Percentiles rank a stretch among this genome's conserved stretches.
These are phyloP conservation scores for Candida neerlandica DNA, from an alignment of 1,139 yeast species.

Conservation along the genomic window DNA sequence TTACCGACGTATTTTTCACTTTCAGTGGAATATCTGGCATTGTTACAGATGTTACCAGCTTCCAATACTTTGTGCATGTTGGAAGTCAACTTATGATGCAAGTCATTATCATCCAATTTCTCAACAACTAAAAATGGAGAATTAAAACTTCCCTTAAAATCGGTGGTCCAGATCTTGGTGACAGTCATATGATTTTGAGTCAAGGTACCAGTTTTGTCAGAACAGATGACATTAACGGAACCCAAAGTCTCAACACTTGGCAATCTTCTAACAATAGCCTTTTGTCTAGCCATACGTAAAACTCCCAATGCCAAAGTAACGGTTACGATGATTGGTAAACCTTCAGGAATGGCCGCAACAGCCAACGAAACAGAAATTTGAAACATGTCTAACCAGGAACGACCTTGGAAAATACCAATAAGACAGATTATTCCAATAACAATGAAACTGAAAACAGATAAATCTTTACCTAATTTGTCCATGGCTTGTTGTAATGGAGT, in stretches of 20 bases:
- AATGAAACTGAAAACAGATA: slow-evolving; percentile 77
- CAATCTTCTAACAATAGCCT: slow-evolving; percentile 88
- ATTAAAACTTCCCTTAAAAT: slow-evolving; percentile 58
- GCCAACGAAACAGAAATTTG: slow-evolving; percentile 95
- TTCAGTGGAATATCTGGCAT: slow-evolving; percentile 70
- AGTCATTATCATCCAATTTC: slow-evolving; percentile 41
- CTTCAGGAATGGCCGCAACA: slow-evolving; percentile 98
- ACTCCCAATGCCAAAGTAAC: slow-evolving; percentile 96
- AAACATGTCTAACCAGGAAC: slow-evolving; percentile 95
- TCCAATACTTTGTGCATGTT: slow-evolving; percentile 60
- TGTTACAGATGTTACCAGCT: slow-evolving; percentile 80
- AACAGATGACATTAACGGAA: slow-evolving; percentile 90
- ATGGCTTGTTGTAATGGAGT: slow-evolving; percentile 93
- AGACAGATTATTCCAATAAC: slow-evolving; percentile 87
- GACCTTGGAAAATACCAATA: slow-evolving; percentile 86
- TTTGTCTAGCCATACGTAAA: slow-evolving; percentile 88
- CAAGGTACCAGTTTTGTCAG: slow-evolving; percentile 94
- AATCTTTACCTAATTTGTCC: slow-evolving; percentile 91
- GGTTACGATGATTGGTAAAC: slow-evolving; percentile 93
- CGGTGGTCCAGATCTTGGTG: slow-evolving; percentile 80
- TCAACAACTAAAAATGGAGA: slow-evolving; percentile 52
- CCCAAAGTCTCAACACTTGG: slow-evolving; percentile 97
- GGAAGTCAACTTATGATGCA: slow-evolving; percentile 48
- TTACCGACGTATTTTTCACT: slow-evolving; percentile 79
- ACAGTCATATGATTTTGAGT: slow-evolving; percentile 95